phyloP scores from a whole-genome alignment of 1,139 yeast genomes.

The Eremothecium coryli region DNA sequence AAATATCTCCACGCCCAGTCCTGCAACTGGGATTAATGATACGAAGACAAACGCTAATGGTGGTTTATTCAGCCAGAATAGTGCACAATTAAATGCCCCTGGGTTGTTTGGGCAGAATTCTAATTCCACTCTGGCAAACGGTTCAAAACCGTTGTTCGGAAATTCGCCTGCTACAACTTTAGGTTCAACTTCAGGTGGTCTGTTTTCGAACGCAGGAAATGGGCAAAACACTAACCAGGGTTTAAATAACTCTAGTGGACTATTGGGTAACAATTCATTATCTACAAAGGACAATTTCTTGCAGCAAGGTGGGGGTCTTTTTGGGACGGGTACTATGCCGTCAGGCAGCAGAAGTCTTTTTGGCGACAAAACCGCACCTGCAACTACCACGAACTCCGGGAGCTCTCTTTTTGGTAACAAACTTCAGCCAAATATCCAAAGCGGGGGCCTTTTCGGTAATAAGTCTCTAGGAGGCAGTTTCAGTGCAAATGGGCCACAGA shows the following conservation, averaged over 20 bases:
- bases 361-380: background rate
- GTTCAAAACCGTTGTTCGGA: too few species aligned
- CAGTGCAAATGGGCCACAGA: slow-evolving; percentile 4
- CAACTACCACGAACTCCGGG: background rate
- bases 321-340: slow-evolving; percentile 2
- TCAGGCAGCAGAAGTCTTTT: background rate
- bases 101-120: slow-evolving; percentile 1
- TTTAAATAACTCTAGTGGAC: slow-evolving; percentile 1
- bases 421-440: slow-evolving; percentile 11
- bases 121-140: background rate
- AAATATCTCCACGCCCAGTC: slow-evolving; percentile 25
- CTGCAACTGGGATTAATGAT: slow-evolving; percentile 17
- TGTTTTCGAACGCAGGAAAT: slow-evolving; percentile 28
- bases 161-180: slow-evolving; percentile 5
- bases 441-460: slow-evolving; percentile 10
- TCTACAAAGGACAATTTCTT: too few species aligned
- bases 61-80: background rate
- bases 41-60: slow-evolving; percentile 6
- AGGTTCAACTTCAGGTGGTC: slow-evolving; percentile 13
- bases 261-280: slow-evolving; percentile 17
- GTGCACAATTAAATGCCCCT: background rate
- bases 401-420: slow-evolving; percentile 16
- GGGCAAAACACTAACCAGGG: slow-evolving; percentile 7
- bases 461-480: slow-evolving; percentile 1
- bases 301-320: slow-evolving; percentile 3